Conservation (phyloP, 768 basidiomycete genomes). For the Serendipita sp. region DNA sequence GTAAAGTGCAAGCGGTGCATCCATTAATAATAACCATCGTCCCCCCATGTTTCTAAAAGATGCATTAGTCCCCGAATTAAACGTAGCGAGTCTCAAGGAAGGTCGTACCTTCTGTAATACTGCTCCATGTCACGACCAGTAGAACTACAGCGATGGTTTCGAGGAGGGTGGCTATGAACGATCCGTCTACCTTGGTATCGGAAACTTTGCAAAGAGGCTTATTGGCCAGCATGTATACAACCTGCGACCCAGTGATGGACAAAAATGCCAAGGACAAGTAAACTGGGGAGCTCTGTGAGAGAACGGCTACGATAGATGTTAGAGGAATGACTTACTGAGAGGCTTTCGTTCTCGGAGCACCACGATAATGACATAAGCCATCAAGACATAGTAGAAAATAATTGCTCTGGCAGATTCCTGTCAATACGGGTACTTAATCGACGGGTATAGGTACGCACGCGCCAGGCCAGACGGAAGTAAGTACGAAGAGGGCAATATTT, state of each 20-base stretch:
- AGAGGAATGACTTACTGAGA: constrained; percentile 27
- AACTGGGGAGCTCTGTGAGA: neutral
- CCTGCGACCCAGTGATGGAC: neutral
- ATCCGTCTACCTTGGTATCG: constrained; percentile 59
- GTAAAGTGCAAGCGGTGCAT: too few species aligned
- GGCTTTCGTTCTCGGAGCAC: constrained; percentile 69
- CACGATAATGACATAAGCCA: constrained; percentile 63
- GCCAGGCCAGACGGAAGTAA: constrained; percentile 68
- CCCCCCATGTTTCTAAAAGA: neutral
- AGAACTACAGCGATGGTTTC: constrained; percentile 58
- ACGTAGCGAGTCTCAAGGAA: constrained; percentile 4
- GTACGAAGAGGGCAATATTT: constrained; percentile 63
- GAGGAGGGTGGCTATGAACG: constrained; percentile 71
- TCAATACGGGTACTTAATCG: neutral
- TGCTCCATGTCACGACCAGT: constrained; percentile 68
- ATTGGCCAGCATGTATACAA: neutral
- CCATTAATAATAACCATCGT: neutral
- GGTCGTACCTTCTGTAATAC: constrained; percentile 68
- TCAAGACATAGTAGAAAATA: constrained; percentile 52
- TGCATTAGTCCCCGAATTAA: neutral
- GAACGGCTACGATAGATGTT: neutral
- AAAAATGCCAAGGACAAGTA: neutral
- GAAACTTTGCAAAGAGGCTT: constrained; percentile 19
- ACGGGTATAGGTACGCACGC: constrained; percentile 30
- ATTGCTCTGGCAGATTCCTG: constrained; percentile 31